A percentile compares a stretch with the other conserved stretches of the same genome.
These are phyloP conservation scores for Aphanoascus verrucosus DNA, from an alignment of 2,329 filamentous ascomycete genomes.

Conservation along the genomic window DNA sequence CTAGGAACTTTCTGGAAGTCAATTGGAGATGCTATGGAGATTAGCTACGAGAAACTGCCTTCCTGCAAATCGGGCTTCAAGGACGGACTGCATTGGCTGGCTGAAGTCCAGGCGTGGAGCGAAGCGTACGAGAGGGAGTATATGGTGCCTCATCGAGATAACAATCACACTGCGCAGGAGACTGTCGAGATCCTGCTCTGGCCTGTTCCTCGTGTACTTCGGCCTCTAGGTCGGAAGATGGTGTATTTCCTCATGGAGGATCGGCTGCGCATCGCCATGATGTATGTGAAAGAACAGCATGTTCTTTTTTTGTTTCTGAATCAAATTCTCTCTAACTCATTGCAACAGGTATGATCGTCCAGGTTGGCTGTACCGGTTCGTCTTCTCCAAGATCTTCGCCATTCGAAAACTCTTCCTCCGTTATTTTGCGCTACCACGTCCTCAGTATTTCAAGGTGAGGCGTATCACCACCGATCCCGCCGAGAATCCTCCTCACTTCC, in stretches of 20 bases:
- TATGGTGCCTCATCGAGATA: conserved; percentile 47
- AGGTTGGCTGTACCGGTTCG: conserved; percentile 21
- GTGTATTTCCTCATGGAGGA: conserved; percentile 54
- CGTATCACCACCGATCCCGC: conserved; percentile 41
- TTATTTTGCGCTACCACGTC: conserved; percentile 51
- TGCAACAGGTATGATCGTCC: conserved; percentile 33
- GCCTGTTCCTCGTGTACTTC: conserved; percentile 39
- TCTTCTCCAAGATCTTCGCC: conserved; percentile 42
- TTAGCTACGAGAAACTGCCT: conserved; percentile 42
- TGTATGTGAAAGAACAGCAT: conserved; percentile 35
- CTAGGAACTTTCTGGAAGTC: conserved; percentile 60
- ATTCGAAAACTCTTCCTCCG: conserved; percentile 47
- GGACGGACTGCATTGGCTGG: conserved; percentile 44
- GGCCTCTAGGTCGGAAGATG: conserved; percentile 41
- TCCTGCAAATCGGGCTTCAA: conserved; percentile 33
- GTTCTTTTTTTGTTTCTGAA: no score
- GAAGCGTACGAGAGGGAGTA: conserved; percentile 47
- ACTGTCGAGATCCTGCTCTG: conserved; percentile 53
- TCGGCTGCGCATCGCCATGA: conserved; percentile 53
- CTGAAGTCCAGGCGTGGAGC: conserved; percentile 43
- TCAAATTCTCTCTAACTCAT: neutral
- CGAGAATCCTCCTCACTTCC: conserved; percentile 44
- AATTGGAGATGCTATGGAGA: conserved; percentile 59
- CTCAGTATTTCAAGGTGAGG: conserved; percentile 29
- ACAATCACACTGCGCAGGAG: conserved; percentile 46